Base-by-base conservation (phyloP, 495 filamentous ascomycete genomes). In the Hamigera avellanea region DNA sequence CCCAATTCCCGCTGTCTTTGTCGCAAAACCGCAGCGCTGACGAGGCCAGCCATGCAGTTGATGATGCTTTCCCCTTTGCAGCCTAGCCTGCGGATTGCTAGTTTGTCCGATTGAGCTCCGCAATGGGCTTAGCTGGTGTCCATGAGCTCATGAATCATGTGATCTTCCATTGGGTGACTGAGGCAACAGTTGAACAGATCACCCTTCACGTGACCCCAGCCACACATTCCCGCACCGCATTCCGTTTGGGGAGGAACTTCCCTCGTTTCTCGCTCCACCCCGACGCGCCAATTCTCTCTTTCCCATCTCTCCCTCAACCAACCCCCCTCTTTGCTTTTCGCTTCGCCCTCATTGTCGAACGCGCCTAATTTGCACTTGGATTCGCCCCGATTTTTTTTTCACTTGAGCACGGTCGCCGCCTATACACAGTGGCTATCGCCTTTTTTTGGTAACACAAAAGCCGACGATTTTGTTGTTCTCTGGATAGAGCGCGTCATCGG, bases 401-500 rank as follows among this genome's bases (percentile, higher is more conserved):
- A n/a, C n/a, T n/a, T n/a, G n/a, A n/a, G n/a, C n/a, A n/a, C n/a
- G n/a, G n/a, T n/a, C n/a, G n/a, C n/a, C n/a, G n/a, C n/a, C n/a
- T n/a, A n/a, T n/a, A n/a, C n/a, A n/a, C n/a, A n/a, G n/a, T n/a
- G n/a, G n/a, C n/a, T n/a, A n/a, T n/a, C n/a, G n/a, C 21, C 21
- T 23, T 23, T 23, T 23, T 23, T 23, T 23, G 21, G 21, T 14
- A 21, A 17, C 14, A n/a, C 14, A 37, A 37, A 40, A 35, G 39
- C 39, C 40, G 43, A 52, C 44, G 42, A 43, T 48, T 48, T 60
- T 61, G 46, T 50, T 61, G 54, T 59, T 57, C 53, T 65, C 52
- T 45, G 41, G 49, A 40, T 52, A 6, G 39, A 50, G 55, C 61
- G 61, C 61, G 61, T 65, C 59, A 53, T 45, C 49, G 33, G 37